Percentiles rank a stretch among this genome's conserved stretches.
Evolutionary conservation across 106 monocot species (phyloP).

Genomic region (Agapanthus africanus): DNA sequence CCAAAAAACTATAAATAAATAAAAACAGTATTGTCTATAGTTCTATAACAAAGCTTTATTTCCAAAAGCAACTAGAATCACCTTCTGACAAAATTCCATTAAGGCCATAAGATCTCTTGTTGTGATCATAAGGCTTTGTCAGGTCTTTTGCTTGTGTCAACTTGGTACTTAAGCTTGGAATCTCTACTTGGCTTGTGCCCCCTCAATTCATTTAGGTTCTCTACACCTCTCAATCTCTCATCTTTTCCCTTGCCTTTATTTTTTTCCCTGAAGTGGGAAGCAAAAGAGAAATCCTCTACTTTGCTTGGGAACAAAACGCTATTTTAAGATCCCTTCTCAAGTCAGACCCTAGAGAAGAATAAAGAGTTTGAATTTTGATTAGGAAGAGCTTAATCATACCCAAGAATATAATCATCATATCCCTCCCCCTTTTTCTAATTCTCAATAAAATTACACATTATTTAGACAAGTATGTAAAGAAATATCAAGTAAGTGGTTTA

Average conservation of each 20-base stretch:
- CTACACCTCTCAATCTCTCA: background rate
- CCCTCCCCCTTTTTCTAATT: background rate
- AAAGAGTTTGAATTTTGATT: conserved; percentile 12
- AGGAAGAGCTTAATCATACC: conserved; percentile 17
- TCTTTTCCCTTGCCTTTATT: conserved; percentile 1
- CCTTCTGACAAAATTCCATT: conserved; percentile 9
- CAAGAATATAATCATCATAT: conserved; percentile 13
- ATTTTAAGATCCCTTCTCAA: conserved; percentile 8
- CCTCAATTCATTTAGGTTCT: conserved; percentile 18
- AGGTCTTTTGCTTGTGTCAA: conserved; percentile 9
- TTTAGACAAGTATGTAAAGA: too few species aligned
- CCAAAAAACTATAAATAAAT: too few species aligned
- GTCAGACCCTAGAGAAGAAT: conserved; percentile 17
- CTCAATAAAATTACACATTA: too few species aligned
- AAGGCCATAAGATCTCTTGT: too few species aligned
- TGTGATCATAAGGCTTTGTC: background rate
- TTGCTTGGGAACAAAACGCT: conserved; percentile 28
- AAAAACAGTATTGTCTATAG: too few species aligned
- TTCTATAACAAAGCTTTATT: background rate
- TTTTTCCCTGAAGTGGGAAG: conserved; percentile 28
- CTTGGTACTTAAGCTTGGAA: conserved; percentile 53
- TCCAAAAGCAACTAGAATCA: background rate
- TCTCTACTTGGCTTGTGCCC: conserved; percentile 30
- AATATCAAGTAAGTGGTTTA: too few species aligned
- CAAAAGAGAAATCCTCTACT: conserved; percentile 38